These are phyloP conservation scores for Eutrema japonicum DNA, from an alignment of 345 rosid species.

Conservation along the genomic window DNA sequence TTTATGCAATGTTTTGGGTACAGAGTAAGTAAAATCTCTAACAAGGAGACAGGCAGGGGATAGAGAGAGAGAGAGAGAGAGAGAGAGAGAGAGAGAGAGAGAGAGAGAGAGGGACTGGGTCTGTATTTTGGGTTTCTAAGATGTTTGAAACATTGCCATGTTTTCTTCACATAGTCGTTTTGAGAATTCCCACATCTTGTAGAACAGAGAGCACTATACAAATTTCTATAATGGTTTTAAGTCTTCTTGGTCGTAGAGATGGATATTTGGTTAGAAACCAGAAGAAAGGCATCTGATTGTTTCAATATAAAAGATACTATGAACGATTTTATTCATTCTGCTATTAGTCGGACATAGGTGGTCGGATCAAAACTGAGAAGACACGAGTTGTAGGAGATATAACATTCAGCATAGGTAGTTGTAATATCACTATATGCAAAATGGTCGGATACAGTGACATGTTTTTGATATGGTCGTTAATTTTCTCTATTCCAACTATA, in stretches of 20 bases:
- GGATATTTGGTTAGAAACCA: not conserved
- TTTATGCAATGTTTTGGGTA: conserved; percentile 5
- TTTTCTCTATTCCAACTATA: no score
- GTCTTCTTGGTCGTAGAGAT: not conserved
- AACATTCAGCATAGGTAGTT: no score
- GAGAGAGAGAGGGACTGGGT: not conserved
- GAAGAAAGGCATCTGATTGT: not conserved
- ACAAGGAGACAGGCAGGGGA: not conserved
- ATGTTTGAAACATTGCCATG: conserved; percentile 21
- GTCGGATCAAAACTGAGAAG: no score
- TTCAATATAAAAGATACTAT: no score
- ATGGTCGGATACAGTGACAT: no score
- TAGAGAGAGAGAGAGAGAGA: not conserved
- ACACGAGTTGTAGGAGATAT: no score
- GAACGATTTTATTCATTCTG: no score
- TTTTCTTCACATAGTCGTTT: not conserved
- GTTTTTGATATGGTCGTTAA: no score
- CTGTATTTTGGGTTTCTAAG: conserved; percentile 4
- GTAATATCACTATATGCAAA: no score
- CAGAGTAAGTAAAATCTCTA: conserved; percentile 8
- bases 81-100: not conserved
- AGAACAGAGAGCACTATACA: conserved; percentile 15
- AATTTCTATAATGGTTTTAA: not conserved
- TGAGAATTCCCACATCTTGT: conserved; percentile 17
- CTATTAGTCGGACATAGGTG: no score